Percentiles rank a stretch among this genome's conserved stretches.
Conservation (phyloP, 2,329 filamentous ascomycete genomes). For the Aspergillus nomiae region DNA sequence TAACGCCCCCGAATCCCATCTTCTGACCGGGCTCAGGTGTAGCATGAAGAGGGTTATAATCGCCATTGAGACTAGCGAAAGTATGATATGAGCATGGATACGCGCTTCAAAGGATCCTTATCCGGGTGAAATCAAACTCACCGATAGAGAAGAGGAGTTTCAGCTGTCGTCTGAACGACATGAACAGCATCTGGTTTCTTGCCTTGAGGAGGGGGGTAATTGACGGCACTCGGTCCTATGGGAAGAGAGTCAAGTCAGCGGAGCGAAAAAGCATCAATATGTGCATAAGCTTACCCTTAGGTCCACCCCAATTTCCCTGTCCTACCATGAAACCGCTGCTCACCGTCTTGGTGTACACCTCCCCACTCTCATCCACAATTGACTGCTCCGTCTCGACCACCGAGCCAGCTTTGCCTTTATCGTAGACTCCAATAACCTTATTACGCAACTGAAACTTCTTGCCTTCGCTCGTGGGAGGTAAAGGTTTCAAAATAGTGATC, state of each 20-base stretch:
- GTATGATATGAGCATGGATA: slow-evolving; percentile 4
- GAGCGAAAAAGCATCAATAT: background rate
- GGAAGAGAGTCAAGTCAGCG: background rate
- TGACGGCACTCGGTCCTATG: slow-evolving; percentile 67
- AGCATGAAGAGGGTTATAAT: slow-evolving; percentile 92
- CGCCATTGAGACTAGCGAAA: slow-evolving; percentile 72
- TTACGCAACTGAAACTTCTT: slow-evolving; percentile 73
- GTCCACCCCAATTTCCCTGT: slow-evolving; percentile 83
- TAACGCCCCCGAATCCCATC: slow-evolving; percentile 88
- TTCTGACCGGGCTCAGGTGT: slow-evolving; percentile 80
- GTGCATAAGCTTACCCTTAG: slow-evolving; percentile 64
- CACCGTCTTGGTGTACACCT: slow-evolving; percentile 70
- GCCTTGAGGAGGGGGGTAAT: slow-evolving; percentile 74
- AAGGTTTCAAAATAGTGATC: slow-evolving; percentile 73
- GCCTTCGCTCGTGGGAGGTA: slow-evolving; percentile 72
- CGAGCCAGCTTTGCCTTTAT: slow-evolving; percentile 82
- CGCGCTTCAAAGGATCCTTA: background rate
- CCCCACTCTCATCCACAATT: slow-evolving; percentile 70
- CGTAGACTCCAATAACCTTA: slow-evolving; percentile 82
- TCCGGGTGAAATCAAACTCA: slow-evolving; percentile 28
- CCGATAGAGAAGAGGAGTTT: slow-evolving; percentile 76
- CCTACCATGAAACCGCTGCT: slow-evolving; percentile 78
- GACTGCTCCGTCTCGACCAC: slow-evolving; percentile 79
- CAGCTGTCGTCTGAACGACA: slow-evolving; percentile 68
- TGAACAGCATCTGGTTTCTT: slow-evolving; percentile 71